Conservation (phyloP, 371 early-diverging fungal genomes). For the Circinella minor region DNA sequence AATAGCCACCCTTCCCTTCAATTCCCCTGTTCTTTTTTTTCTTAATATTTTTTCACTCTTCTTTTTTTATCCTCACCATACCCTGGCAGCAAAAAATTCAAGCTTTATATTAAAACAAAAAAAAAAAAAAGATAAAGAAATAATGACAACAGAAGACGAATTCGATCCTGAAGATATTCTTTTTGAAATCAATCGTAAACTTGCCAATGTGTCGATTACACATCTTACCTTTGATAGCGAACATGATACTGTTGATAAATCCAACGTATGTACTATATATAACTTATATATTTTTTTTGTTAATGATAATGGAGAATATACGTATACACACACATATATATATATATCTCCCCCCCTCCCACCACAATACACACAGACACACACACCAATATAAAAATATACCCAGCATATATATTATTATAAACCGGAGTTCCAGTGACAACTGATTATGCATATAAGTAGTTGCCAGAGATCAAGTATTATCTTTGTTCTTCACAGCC, state of each 20-base stretch:
- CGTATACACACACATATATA: no score
- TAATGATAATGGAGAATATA: not conserved
- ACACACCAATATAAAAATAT: no score
- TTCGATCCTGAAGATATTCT: conserved; percentile 43
- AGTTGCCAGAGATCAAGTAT: conserved; percentile 23
- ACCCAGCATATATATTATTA: no score
- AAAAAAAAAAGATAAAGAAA: no score
- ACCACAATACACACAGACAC: no score
- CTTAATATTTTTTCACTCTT: not conserved
- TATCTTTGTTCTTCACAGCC: conserved; percentile 12
- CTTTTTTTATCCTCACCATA: not conserved
- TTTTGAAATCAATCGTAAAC: conserved; percentile 45
- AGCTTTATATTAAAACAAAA: not conserved
- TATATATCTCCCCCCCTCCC: no score
- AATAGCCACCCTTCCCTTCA: no score
- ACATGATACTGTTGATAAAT: conserved; percentile 27
- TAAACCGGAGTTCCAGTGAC: conserved; percentile 6
- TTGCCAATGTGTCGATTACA: conserved; percentile 42
- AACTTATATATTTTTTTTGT: not conserved
- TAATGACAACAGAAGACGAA: conserved; percentile 36
- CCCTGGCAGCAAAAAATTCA: no score
- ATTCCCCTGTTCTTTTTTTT: not conserved
- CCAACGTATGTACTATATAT: conserved; percentile 22
- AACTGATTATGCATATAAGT: conserved; percentile 11
- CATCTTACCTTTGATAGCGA: conserved; percentile 24